Percentiles rank a stretch among this genome's conserved stretches.
Conservation (phyloP, 305 asterid species). For the Ajuga reptans region DNA sequence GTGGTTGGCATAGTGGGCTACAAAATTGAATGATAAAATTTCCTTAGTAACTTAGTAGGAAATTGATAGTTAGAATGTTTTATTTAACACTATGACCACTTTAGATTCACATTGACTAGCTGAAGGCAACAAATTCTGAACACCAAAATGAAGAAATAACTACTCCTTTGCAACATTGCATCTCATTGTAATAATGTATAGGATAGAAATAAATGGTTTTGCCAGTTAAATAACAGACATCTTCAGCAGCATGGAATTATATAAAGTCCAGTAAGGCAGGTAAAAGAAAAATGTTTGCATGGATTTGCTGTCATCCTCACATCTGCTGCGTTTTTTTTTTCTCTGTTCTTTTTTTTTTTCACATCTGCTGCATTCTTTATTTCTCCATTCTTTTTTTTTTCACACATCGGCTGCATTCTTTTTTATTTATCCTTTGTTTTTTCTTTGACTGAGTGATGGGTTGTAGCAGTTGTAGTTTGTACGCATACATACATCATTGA, state of each 20-base stretch:
- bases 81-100: neutral
- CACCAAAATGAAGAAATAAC: neutral
- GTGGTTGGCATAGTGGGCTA: conserved; percentile 39
- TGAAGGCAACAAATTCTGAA: neutral
- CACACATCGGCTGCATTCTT: neutral
- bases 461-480: neutral
- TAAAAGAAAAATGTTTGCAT: neutral
- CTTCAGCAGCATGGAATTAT: neutral
- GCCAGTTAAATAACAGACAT: neutral
- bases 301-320: too few relatives aligned
- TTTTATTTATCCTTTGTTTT: too few relatives aligned
- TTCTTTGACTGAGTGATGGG: neutral
- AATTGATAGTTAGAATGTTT: neutral
- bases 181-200: neutral
- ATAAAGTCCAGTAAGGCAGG: neutral
- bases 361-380: neutral
- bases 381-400: too few relatives aligned
- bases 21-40: conserved; percentile 16
- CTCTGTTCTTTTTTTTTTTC: too few relatives aligned
- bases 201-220: neutral
- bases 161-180: neutral
- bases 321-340: too few relatives aligned
- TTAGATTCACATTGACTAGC: neutral
- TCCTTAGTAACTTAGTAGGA: neutral
- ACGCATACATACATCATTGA: too few relatives aligned